A percentile compares a stretch with the other conserved stretches of the same genome.
Evolutionary conservation across 768 basidiomycete genomes (phyloP).

Genomic region (Panus rudis): DNA sequence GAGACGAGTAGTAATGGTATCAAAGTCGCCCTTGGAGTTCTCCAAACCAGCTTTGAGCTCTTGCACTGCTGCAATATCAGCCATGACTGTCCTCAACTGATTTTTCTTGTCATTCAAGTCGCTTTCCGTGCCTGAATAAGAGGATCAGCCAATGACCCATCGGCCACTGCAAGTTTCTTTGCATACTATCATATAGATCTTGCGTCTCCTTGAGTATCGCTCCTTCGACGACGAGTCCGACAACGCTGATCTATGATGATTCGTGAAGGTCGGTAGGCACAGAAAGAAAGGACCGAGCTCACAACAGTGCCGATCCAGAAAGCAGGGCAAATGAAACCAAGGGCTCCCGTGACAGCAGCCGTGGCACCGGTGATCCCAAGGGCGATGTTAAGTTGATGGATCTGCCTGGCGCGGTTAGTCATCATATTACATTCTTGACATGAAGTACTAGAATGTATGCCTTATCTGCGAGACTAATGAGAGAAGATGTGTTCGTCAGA

Average conservation of each 20-base stretch:
- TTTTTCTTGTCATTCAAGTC: no score
- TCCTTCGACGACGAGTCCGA: background rate
- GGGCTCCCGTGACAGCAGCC: background rate
- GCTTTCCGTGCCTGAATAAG: no score
- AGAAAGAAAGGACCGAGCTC: no score
- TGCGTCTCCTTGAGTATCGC: background rate
- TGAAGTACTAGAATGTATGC: no score
- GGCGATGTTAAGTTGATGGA: background rate
- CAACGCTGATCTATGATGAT: background rate
- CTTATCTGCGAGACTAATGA: no score
- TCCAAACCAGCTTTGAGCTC: background rate
- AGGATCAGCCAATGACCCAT: no score
- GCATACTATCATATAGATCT: no score
- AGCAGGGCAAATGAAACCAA: background rate
- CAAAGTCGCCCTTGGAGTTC: background rate
- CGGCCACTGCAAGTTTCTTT: no score
- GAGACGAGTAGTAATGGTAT: background rate
- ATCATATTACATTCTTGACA: no score
- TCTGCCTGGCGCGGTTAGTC: background rate
- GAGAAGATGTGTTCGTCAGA: no score
- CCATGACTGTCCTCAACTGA: no score
- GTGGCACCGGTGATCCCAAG: background rate
- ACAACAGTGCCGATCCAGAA: background rate
- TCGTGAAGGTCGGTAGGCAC: no score
- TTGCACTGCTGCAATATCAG: background rate